Evolutionary conservation across 352 stramenopile genomes (phyloP).

Genomic region (Pythium pyrilobum): DNA sequence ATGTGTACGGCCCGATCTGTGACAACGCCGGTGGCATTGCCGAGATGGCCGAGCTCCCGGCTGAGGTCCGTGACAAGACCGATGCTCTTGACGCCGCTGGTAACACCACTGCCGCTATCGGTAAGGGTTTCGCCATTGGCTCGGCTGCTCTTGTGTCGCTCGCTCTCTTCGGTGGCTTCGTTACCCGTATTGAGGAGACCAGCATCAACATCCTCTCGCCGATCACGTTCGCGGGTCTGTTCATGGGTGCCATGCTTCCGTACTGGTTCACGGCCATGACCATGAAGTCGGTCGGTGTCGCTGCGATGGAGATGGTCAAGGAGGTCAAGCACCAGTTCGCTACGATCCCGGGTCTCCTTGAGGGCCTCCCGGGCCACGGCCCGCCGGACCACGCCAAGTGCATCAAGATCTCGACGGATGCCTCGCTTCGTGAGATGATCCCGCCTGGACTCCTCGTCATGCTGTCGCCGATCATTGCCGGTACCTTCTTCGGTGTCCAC

Average conservation of each 20-base stretch:
- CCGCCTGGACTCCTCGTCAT: constrained; percentile 97
- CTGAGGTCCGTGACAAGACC: constrained; percentile 98
- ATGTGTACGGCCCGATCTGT: constrained; percentile 99
- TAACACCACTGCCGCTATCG: constrained; percentile 99
- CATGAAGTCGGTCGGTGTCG: constrained; percentile 99
- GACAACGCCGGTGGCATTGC: constrained; percentile 99
- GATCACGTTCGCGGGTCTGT: constrained; percentile 97
- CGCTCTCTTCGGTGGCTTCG: constrained; percentile 97
- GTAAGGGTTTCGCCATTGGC: constrained; percentile 99
- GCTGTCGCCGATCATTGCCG: constrained; percentile 96
- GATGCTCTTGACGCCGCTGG: constrained; percentile 98
- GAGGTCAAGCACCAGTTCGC: constrained; percentile 99
- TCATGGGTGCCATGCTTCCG: constrained; percentile 99
- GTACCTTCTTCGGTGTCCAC: constrained; percentile 98
- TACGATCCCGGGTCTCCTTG: constrained; percentile 97
- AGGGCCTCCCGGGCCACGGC: constrained; percentile 87
- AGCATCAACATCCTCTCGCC: constrained; percentile 97
- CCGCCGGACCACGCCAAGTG: constrained; percentile 88
- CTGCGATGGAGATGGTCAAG: constrained; percentile 99
- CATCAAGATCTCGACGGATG: constrained; percentile 99
- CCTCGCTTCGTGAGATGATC: constrained; percentile 99
- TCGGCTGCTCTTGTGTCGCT: constrained; percentile 98
- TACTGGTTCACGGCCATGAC: constrained; percentile 99
- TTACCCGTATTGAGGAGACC: constrained; percentile 94
- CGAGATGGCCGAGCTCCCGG: constrained; percentile 97